Percentiles rank a stretch among this genome's conserved stretches.
phyloP scores from a whole-genome alignment of 1,284 basidiomycete genomes.

The Phellopilus nigrolimitatus region DNA sequence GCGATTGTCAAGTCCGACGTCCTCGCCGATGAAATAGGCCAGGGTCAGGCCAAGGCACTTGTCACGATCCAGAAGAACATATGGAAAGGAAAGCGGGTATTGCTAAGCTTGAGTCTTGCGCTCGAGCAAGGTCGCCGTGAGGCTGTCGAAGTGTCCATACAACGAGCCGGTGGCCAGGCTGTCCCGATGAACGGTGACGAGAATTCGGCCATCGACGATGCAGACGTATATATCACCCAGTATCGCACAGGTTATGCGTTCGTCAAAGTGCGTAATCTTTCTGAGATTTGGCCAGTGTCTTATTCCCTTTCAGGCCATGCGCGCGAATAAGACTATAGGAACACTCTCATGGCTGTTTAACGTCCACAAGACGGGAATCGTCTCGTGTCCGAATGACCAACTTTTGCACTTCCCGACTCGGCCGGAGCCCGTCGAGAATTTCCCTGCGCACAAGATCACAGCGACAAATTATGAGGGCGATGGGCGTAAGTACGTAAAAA shows the following conservation, averaged over 20 bases:
- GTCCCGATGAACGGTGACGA: conserved; percentile 39
- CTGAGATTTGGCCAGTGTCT: conserved; percentile 16
- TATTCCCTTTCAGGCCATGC: conserved; percentile 45
- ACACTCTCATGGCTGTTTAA: conserved; percentile 80
- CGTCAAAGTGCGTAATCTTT: conserved; percentile 45
- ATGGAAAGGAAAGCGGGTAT: conserved; percentile 50
- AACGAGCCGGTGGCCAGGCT: conserved; percentile 50
- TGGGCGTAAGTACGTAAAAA: conserved; percentile 81
- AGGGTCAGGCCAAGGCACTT: conserved; percentile 8
- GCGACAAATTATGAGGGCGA: conserved; percentile 86
- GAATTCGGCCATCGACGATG: conserved; percentile 36
- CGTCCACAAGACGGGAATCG: conserved; percentile 57
- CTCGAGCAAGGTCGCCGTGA: conserved; percentile 43
- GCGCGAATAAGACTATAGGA: conserved; percentile 60
- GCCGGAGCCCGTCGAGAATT: conserved; percentile 34
- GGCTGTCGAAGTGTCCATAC: conserved; percentile 55
- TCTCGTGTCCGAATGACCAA: conserved; percentile 65
- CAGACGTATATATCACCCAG: conserved; percentile 67
- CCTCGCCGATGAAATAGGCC: conserved; percentile 8
- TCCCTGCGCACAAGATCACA: conserved; percentile 52
- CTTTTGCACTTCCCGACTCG: conserved; percentile 56
- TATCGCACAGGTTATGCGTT: conserved; percentile 67
- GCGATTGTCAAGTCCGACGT: conserved; percentile 38
- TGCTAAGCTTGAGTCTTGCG: conserved; percentile 54
- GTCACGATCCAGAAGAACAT: conserved; percentile 25